Conservation (phyloP, 306 rosid species). For the Begonia peltatifolia region DNA sequence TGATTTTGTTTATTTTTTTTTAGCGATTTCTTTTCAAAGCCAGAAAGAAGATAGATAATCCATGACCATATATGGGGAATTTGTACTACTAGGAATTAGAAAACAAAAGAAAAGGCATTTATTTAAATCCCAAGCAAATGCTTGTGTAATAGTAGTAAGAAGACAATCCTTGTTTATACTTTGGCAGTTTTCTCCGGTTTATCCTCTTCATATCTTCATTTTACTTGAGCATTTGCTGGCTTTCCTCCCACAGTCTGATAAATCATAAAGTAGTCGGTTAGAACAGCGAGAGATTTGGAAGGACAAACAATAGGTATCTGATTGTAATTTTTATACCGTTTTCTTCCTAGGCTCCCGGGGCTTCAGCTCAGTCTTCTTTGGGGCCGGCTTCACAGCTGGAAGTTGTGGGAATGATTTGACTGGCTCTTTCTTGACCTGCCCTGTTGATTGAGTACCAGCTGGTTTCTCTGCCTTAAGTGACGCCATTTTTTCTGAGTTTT, state of each 20-base stretch:
- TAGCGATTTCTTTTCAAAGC: too few species aligned
- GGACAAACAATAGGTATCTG: too few species aligned
- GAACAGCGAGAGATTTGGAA: too few species aligned
- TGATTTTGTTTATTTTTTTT: too few species aligned
- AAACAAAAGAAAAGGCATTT: too few species aligned
- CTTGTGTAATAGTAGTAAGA: background rate
- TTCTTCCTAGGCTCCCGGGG: constrained; percentile 43
- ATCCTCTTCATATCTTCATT: background rate
- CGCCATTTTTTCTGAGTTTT: constrained; percentile 25
- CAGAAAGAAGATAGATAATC: too few species aligned
- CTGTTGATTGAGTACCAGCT: constrained; percentile 19
- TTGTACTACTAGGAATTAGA: too few species aligned
- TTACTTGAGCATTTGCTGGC: background rate
- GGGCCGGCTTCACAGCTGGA: constrained; percentile 36
- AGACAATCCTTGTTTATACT: background rate
- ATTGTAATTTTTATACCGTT: background rate
- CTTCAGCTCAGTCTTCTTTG: constrained; percentile 45
- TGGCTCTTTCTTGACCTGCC: constrained; percentile 26
- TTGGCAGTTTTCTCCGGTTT: background rate
- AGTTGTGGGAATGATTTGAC: constrained; percentile 31
- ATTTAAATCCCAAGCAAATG: background rate
- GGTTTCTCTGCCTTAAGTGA: constrained; percentile 47
- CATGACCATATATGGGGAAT: too few species aligned
- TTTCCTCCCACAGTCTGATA: background rate
- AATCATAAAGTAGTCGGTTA: background rate